phyloP scores from a whole-genome alignment of 1,284 basidiomycete genomes.

The Ustilago crameri region DNA sequence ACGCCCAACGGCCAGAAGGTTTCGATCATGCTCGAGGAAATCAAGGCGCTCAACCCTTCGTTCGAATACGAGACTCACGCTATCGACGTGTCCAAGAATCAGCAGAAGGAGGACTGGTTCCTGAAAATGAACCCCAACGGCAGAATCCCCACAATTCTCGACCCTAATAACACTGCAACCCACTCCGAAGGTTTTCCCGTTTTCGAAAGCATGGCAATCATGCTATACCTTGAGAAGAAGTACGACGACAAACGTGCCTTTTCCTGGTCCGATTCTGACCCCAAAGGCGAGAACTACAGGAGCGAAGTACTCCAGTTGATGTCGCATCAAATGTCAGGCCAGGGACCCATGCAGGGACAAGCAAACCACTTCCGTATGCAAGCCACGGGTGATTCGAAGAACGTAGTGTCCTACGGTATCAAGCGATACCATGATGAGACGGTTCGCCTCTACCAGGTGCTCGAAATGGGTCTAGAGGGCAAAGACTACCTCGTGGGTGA shows the following conservation, averaged over 20 bases:
- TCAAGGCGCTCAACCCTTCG: constrained; percentile 69
- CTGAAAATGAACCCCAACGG: constrained; percentile 65
- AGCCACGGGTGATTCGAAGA: constrained; percentile 42
- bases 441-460: constrained; percentile 52
- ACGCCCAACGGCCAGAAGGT: constrained; percentile 87
- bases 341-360: constrained; percentile 57
- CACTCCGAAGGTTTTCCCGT: constrained; percentile 41
- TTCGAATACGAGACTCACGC: constrained; percentile 71
- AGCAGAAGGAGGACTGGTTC: constrained; percentile 58
- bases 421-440: constrained; percentile 55
- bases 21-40: constrained; percentile 90
- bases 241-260: constrained; percentile 56
- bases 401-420: constrained; percentile 53
- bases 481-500: constrained; percentile 58
- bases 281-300: constrained; percentile 47
- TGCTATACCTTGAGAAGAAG: constrained; percentile 60
- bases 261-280: constrained; percentile 44
- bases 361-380: constrained; percentile 55
- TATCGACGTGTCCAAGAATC: constrained; percentile 83
- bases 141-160: constrained; percentile 55
- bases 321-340: constrained; percentile 24
- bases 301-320: constrained; percentile 53
- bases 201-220: constrained; percentile 50
- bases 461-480: constrained; percentile 46
- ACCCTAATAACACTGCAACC: constrained; percentile 49